These are phyloP conservation scores for Vanrija sp. DNA, from an alignment of 1,284 basidiomycete genomes.

Conservation along the genomic window DNA sequence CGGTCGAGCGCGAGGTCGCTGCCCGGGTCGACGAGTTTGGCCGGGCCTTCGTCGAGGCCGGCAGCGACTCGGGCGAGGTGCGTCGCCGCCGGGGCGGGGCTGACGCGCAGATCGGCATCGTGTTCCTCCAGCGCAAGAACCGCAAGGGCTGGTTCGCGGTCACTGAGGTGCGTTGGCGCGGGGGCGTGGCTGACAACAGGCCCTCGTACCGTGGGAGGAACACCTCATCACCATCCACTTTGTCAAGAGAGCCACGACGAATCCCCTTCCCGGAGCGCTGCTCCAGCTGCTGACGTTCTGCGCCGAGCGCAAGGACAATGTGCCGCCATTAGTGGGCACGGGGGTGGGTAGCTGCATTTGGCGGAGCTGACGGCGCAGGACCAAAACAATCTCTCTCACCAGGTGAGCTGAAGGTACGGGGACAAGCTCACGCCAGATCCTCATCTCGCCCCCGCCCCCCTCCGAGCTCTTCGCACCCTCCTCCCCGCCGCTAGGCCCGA, in stretches of 20 bases:
- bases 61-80: slow-evolving; percentile 24
- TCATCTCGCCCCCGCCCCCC: slow-evolving; percentile 39
- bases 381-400: slow-evolving; percentile 32
- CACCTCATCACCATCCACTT: slow-evolving; percentile 37
- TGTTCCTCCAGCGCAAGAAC: slow-evolving; percentile 42
- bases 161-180: slow-evolving; percentile 42
- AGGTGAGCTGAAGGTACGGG: slow-evolving; percentile 14
- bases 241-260: slow-evolving; percentile 13
- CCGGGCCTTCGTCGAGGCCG: slow-evolving; percentile 22
- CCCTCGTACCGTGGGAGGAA: slow-evolving; percentile 46
- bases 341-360: slow-evolving; percentile 15
- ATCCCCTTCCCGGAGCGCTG: slow-evolving; percentile 28
- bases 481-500: slow-evolving; percentile 24
- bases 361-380: slow-evolving; percentile 16
- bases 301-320: slow-evolving; percentile 31
- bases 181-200: slow-evolving; percentile 16
- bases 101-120: slow-evolving; percentile 33
- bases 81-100: not conserved
- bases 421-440: slow-evolving; percentile 23
- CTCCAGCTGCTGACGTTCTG: slow-evolving; percentile 39
- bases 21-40: slow-evolving; percentile 33
- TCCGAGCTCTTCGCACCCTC: slow-evolving; percentile 38
- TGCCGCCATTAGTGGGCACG: slow-evolving; percentile 31
- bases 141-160: slow-evolving; percentile 46
- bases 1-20: slow-evolving; percentile 29